These are phyloP conservation scores for Chaetomiaceae sp. DNA, from an alignment of 2,329 filamentous ascomycete species.

Conservation along the genomic window DNA sequence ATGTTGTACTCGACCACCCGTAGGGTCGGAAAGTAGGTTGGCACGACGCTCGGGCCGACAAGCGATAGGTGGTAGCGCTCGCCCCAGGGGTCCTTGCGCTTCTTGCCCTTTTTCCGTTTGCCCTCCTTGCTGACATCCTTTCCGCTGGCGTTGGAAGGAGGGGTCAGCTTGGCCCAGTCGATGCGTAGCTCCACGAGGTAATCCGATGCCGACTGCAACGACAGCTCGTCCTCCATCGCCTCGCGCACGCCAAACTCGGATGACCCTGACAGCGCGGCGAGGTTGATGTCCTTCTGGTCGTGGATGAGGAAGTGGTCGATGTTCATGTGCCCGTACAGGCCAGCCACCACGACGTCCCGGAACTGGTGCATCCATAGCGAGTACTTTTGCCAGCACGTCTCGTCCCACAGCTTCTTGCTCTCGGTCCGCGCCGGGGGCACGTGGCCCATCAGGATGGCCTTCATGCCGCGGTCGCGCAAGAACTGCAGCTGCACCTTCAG, in stretches of 20 bases:
- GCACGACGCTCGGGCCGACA: slow-evolving; percentile 82
- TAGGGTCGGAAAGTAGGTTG: slow-evolving; percentile 85
- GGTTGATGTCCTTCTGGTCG: slow-evolving; percentile 71
- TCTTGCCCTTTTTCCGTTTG: slow-evolving; percentile 33
- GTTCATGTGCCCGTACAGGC: slow-evolving; percentile 94
- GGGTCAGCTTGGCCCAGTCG: slow-evolving; percentile 72
- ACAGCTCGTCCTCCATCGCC: slow-evolving; percentile 50
- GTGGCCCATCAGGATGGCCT: slow-evolving; percentile 90
- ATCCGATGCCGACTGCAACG: slow-evolving; percentile 62
- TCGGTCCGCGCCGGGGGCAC: slow-evolving; percentile 84
- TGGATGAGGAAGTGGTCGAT: slow-evolving; percentile 95
- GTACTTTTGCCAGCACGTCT: slow-evolving; percentile 98
- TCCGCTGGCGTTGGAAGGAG: slow-evolving; percentile 32
- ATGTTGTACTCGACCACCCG: slow-evolving; percentile 96
- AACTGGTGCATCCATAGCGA: slow-evolving; percentile 86
- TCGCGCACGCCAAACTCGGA: slow-evolving; percentile 30
- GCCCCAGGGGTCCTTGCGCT: slow-evolving; percentile 70
- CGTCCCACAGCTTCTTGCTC: slow-evolving; percentile 86
- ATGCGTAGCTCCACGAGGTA: slow-evolving; percentile 76
- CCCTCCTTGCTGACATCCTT: slow-evolving; percentile 29
- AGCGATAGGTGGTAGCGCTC: slow-evolving; percentile 80
- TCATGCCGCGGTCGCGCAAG: slow-evolving; percentile 78
- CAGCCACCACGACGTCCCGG: slow-evolving; percentile 77
- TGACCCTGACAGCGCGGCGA: slow-evolving; percentile 39
- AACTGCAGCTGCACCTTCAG: slow-evolving; percentile 81